Percentiles rank a stretch among this genome's conserved stretches.
phyloP scores from a whole-genome alignment of 176 grass and related monocot genomes.

The Triticum monococcum region DNA sequence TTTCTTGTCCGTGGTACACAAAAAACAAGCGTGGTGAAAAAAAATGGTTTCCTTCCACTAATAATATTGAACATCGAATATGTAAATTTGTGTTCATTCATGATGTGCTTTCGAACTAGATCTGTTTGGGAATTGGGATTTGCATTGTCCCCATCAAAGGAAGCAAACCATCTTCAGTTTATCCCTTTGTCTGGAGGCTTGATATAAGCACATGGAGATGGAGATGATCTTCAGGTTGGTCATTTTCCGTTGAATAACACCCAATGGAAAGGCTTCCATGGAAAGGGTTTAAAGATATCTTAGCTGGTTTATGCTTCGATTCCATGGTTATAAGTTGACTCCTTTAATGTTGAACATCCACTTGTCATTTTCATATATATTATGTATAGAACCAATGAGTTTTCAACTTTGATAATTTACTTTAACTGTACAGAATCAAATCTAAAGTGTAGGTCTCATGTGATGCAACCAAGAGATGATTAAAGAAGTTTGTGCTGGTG shows the following conservation, averaged over 20 bases:
- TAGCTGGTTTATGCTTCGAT: constrained; percentile 34
- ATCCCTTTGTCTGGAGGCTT: background rate
- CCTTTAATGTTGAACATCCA: constrained; percentile 35
- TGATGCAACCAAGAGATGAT: background rate
- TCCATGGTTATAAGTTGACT: constrained; percentile 33
- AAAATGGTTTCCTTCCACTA: too few species aligned
- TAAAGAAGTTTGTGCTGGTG: constrained; percentile 13
- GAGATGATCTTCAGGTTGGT: background rate
- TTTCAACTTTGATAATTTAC: background rate
- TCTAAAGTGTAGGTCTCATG: constrained; percentile 36
- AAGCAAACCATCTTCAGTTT: background rate
- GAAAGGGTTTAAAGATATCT: constrained; percentile 30
- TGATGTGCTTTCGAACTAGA: background rate
- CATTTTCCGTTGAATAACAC: constrained; percentile 34
- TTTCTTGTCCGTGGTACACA: background rate
- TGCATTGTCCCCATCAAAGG: background rate
- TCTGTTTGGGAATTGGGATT: background rate
- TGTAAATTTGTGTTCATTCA: background rate
- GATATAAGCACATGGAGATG: background rate
- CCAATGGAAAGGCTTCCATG: constrained; percentile 20
- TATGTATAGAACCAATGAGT: constrained; percentile 32
- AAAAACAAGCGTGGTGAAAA: too few species aligned
- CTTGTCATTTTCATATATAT: constrained; percentile 29
- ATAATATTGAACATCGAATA: too few species aligned
- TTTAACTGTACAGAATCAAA: constrained; percentile 35